These are phyloP conservation scores for Nannizzia gypsea DNA, from an alignment of 2,329 filamentous ascomycete genomes.

Conservation along the genomic window DNA sequence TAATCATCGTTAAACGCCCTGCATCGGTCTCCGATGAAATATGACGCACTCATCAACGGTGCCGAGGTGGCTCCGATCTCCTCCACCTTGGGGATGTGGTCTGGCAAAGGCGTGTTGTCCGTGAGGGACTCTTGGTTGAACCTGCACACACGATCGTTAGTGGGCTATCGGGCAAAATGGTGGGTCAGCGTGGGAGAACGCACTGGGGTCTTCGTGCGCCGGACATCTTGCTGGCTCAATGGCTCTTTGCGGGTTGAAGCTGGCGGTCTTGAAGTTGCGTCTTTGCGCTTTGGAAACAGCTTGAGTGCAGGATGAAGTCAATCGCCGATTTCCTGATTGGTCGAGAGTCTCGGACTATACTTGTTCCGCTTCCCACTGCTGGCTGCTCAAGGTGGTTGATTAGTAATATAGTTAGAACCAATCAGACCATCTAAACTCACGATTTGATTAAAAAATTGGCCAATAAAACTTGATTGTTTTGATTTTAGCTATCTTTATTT, in stretches of 20 bases:
- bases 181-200: background rate
- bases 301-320: background rate
- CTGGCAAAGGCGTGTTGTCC: slow-evolving; percentile 91
- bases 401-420: no score
- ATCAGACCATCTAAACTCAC: no score
- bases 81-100: slow-evolving; percentile 80
- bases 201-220: slow-evolving; percentile 13
- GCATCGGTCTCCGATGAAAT: slow-evolving; percentile 95
- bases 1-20: slow-evolving; percentile 95
- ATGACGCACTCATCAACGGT: slow-evolving; percentile 79
- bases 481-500: no score
- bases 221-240: slow-evolving; percentile 13
- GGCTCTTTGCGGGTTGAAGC: slow-evolving; percentile 6
- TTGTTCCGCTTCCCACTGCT: background rate
- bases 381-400: no score
- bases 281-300: slow-evolving; percentile 1
- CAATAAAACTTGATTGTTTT: no score
- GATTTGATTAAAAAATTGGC: no score
- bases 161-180: background rate
- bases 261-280: background rate
- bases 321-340: slow-evolving; percentile 1
- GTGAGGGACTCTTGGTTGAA: slow-evolving; percentile 90
- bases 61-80: slow-evolving; percentile 90
- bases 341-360: background rate
- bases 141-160: slow-evolving; percentile 39